These are phyloP conservation scores for Tuber magnatum DNA, from an alignment of 495 filamentous ascomycete genomes.

Conservation along the genomic window DNA sequence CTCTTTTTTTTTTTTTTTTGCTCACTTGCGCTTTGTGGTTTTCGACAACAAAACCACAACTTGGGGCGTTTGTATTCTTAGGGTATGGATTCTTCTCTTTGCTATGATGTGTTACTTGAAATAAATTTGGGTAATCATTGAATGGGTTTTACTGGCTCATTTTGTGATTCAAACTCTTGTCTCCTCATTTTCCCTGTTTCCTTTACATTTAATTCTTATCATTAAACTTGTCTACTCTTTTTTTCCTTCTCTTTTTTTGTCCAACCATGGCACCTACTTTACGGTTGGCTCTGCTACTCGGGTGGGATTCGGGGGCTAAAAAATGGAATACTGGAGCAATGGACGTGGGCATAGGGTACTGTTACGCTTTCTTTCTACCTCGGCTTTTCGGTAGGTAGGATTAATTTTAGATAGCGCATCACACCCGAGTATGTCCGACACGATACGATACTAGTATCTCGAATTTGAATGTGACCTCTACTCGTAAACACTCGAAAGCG, in stretches of 20 bases:
- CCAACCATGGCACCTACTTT: neutral
- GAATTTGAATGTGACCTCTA: too few relatives aligned
- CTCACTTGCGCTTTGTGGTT: neutral
- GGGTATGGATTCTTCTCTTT: conserved; percentile 27
- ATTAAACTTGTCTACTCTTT: neutral
- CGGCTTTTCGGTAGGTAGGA: neutral
- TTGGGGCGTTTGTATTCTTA: conserved; percentile 37
- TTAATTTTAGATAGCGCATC: neutral
- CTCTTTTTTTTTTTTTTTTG: neutral
- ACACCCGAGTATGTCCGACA: neutral
- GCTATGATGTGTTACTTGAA: neutral
- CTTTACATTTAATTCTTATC: neutral
- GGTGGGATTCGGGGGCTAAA: neutral
- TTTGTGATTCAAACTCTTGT: neutral
- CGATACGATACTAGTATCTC: too few relatives aligned
- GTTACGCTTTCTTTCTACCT: neutral
- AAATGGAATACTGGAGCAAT: neutral
- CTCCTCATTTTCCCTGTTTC: neutral
- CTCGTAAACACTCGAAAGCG: too few relatives aligned
- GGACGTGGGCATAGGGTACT: neutral
- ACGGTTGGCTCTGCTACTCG: neutral
- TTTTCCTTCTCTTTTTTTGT: neutral
- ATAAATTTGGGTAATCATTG: neutral
- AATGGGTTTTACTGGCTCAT: neutral
- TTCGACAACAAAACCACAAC: conserved; percentile 5